Conservation (phyloP, 495 filamentous ascomycete genomes). For the Penicillium bialowiezense region DNA sequence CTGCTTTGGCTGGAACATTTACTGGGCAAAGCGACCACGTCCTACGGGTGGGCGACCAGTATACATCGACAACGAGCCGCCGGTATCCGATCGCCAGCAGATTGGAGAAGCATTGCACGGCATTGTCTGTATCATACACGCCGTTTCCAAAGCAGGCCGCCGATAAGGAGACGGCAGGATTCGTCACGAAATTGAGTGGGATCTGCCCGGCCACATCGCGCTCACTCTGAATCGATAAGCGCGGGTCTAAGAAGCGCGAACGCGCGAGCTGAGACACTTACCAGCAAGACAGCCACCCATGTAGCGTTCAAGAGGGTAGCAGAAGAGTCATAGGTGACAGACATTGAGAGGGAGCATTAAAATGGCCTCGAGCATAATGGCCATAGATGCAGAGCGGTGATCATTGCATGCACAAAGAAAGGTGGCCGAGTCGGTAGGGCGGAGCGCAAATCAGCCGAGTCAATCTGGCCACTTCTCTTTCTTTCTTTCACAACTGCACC, state of each 20-base stretch:
- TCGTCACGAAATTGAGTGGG: slow-evolving; percentile 60
- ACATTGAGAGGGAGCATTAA: slow-evolving; percentile 24
- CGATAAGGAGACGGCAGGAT: slow-evolving; percentile 51
- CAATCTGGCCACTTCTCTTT: slow-evolving; percentile 38
- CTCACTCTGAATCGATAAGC: slow-evolving; percentile 45
- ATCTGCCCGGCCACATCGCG: slow-evolving; percentile 58
- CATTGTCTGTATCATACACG: slow-evolving; percentile 44
- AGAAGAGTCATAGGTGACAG: slow-evolving; percentile 32
- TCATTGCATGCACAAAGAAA: neutral
- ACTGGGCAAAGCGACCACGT: slow-evolving; percentile 62
- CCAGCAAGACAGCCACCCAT: slow-evolving; percentile 36
- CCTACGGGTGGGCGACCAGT: slow-evolving; percentile 54
- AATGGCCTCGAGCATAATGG: slow-evolving; percentile 4
- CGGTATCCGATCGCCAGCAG: slow-evolving; percentile 57
- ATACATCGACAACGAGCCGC: slow-evolving; percentile 59
- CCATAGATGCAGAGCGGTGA: neutral
- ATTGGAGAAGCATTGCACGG: slow-evolving; percentile 57
- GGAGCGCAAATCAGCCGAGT: slow-evolving; percentile 26
- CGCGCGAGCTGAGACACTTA: slow-evolving; percentile 14
- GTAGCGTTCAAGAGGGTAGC: slow-evolving; percentile 32
- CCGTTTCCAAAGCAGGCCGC: slow-evolving; percentile 57
- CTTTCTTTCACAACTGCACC: slow-evolving; percentile 9
- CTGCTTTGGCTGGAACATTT: slow-evolving; percentile 25
- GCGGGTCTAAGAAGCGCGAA: neutral
- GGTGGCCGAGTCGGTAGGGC: slow-evolving; percentile 8